A percentile compares a stretch with the other conserved stretches of the same genome.
Evolutionary conservation across 441 rosid species (phyloP).

Genomic region (Viola pubescens): DNA sequence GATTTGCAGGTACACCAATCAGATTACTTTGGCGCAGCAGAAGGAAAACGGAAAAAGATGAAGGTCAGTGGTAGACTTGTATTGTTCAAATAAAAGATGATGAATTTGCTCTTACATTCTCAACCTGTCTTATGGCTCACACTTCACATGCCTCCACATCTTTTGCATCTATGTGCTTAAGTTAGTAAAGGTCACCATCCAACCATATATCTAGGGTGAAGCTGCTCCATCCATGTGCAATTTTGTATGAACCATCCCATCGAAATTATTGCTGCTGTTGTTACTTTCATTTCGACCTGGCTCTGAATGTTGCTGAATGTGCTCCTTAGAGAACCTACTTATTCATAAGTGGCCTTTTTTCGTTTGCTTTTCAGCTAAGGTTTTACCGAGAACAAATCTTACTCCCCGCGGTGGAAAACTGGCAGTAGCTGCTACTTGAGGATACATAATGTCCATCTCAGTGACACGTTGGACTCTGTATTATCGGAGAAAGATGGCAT

Average conservation of each 20-base stretch:
- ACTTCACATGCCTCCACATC: neutral
- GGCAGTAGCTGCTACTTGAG: conserved; percentile 15
- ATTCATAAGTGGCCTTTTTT: conserved; percentile 9
- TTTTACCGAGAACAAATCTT: conserved; percentile 20
- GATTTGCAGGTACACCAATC: conserved; percentile 91
- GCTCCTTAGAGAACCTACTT: neutral
- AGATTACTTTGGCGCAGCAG: conserved; percentile 91
- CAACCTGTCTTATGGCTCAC: too few species aligned
- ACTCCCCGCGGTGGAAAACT: conserved; percentile 22
- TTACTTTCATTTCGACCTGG: too few species aligned
- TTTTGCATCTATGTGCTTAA: neutral
- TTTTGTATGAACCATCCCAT: too few species aligned
- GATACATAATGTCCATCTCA: too few species aligned
- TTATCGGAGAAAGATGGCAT: too few species aligned
- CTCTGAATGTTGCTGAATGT: too few species aligned
- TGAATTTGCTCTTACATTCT: neutral
- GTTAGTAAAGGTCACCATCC: too few species aligned
- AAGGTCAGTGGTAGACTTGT: conserved; percentile 32
- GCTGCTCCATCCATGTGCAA: too few species aligned
- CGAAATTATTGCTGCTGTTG: too few species aligned
- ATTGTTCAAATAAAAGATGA: neutral
- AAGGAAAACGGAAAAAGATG: conserved; percentile 56
- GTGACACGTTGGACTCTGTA: too few species aligned
- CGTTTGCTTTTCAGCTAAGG: conserved; percentile 30
- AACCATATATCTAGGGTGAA: too few species aligned